A percentile compares a stretch with the other conserved stretches of the same genome.
These are phyloP conservation scores for Pseudisothecium myosuroides DNA, from an alignment of 225 moss, liverwort and hornwort species.

Conservation along the genomic window DNA sequence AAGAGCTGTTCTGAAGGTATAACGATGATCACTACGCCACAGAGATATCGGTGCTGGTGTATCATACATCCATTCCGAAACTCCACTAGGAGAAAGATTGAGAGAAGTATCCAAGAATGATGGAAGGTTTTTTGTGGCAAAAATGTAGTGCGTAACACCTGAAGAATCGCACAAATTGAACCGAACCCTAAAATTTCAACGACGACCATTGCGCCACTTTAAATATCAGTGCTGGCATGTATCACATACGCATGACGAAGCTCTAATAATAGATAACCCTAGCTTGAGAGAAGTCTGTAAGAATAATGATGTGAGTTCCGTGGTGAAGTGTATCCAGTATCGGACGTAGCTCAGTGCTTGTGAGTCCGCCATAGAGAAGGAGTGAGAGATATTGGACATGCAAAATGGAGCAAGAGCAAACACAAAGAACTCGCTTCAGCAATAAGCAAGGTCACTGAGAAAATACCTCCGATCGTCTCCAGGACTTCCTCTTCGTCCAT, in stretches of 20 bases:
- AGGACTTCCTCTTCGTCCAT: conserved; percentile 58
- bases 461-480: conserved; percentile 94
- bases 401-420: neutral
- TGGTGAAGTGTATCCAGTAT: neutral
- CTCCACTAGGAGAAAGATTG: neutral
- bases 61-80: neutral
- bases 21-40: neutral
- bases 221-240: neutral
- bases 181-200: conserved; percentile 1
- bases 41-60: neutral
- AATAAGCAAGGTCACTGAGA: conserved; percentile 4
- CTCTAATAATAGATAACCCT: neutral
- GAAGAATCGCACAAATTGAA: neutral
- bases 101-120: neutral
- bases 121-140: neutral
- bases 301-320: neutral
- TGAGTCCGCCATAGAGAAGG: neutral
- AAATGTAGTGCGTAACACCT: neutral
- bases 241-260: neutral
- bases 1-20: neutral
- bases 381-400: neutral
- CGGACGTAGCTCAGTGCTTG: neutral
- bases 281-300: neutral
- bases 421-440: neutral
- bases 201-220: neutral